phyloP scores from a whole-genome alignment of 164 flowering plant genomes.

The Euptelea pleiosperma region DNA sequence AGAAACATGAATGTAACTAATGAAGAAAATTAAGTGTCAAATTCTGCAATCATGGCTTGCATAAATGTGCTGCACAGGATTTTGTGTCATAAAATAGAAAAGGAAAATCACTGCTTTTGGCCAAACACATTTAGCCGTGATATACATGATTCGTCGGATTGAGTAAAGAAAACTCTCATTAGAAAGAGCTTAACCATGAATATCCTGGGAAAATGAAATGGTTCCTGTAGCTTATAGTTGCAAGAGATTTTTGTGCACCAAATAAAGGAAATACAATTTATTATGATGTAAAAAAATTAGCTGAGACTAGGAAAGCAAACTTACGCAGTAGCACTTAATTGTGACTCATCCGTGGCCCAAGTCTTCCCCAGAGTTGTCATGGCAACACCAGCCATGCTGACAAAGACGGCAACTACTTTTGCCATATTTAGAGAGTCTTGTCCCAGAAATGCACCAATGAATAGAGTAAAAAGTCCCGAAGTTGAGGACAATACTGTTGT shows the following conservation, averaged over 20 bases:
- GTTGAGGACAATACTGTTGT: slow-evolving; percentile 95
- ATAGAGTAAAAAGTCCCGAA: slow-evolving; percentile 96
- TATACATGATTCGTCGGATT: neutral
- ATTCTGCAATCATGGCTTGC: neutral
- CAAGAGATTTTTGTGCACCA: neutral
- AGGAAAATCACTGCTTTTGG: neutral
- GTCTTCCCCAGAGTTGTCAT: slow-evolving; percentile 99
- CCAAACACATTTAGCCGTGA: neutral
- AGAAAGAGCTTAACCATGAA: neutral
- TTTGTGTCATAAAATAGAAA: neutral
- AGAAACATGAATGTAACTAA: slow-evolving; percentile 16
- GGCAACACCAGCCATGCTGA: slow-evolving; percentile 93
- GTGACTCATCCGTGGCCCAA: slow-evolving; percentile 90
- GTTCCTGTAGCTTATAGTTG: neutral
- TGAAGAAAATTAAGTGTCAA: neutral
- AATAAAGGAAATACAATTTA: neutral
- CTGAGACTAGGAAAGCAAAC: slow-evolving; percentile 12
- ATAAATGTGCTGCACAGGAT: neutral
- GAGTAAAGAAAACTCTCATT: neutral
- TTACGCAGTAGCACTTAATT: slow-evolving; percentile 53
- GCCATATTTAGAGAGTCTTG: slow-evolving; percentile 80
- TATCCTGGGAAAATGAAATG: neutral
- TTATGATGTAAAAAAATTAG: neutral
- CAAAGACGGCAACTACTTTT: slow-evolving; percentile 88
- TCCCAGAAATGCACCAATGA: slow-evolving; percentile 78